A percentile compares a stretch with the other conserved stretches of the same genome.
Conservation (phyloP, 2,329 filamentous ascomycete genomes). For the Penicillium sp. region DNA sequence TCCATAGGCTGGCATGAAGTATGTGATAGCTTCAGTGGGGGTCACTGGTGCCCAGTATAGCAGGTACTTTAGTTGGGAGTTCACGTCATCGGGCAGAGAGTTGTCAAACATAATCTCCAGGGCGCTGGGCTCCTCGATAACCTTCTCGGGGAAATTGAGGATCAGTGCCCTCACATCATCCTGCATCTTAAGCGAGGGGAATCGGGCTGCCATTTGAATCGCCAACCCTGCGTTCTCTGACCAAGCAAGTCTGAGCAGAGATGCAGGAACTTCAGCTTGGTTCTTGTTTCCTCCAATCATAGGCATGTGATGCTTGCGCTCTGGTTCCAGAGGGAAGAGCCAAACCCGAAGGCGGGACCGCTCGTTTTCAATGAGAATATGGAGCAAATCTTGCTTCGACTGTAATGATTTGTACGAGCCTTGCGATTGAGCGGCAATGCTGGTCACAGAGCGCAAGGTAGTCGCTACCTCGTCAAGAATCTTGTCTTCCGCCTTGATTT, state of each 20-base stretch:
- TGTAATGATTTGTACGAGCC: conserved; percentile 67
- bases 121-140: conserved; percentile 77
- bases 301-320: conserved; percentile 55
- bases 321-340: conserved; percentile 76
- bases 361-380: conserved; percentile 80
- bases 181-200: conserved; percentile 71
- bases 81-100: conserved; percentile 74
- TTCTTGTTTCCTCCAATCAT: conserved; percentile 44
- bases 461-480: conserved; percentile 73
- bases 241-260: conserved; percentile 82
- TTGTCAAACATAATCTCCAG: conserved; percentile 79
- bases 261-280: conserved; percentile 55
- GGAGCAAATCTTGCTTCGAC: conserved; percentile 79
- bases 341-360: conserved; percentile 82
- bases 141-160: conserved; percentile 80
- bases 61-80: conserved; percentile 86
- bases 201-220: conserved; percentile 79
- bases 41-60: conserved; percentile 93
- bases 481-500: conserved; percentile 88
- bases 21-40: conserved; percentile 87
- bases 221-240: conserved; percentile 79
- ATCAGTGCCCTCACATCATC: conserved; percentile 78
- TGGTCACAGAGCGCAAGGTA: conserved; percentile 65
- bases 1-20: conserved; percentile 86
- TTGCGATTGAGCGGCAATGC: conserved; percentile 54